phyloP scores from a whole-genome alignment of 2,329 filamentous ascomycete species.

The Fusarium sublunatum region DNA sequence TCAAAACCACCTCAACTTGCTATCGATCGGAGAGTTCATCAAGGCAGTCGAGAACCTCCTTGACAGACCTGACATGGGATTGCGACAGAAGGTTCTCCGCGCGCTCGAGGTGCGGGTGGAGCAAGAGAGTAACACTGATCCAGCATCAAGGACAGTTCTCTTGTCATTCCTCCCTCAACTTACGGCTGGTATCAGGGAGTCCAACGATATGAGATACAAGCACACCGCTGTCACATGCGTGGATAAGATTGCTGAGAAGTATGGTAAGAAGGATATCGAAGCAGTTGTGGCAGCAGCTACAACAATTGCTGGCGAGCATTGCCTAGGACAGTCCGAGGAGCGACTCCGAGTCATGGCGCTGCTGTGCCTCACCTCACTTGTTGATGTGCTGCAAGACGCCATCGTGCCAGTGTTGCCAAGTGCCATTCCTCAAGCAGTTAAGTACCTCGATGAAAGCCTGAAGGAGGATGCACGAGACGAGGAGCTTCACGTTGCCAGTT shows the following conservation, averaged over 20 bases:
- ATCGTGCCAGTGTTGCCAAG: slow-evolving; percentile 85
- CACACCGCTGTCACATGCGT: slow-evolving; percentile 89
- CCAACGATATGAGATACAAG: slow-evolving; percentile 79
- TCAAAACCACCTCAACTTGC: slow-evolving; percentile 81
- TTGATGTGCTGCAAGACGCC: slow-evolving; percentile 87
- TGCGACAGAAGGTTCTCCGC: slow-evolving; percentile 82
- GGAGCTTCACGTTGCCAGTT: slow-evolving; percentile 83
- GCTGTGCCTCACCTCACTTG: slow-evolving; percentile 86
- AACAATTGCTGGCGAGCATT: slow-evolving; percentile 79
- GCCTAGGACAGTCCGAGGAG: slow-evolving; percentile 78
- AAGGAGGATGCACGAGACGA: slow-evolving; percentile 64
- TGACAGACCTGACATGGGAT: slow-evolving; percentile 76
- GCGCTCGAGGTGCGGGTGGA: slow-evolving; percentile 85
- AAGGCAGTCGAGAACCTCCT: slow-evolving; percentile 87
- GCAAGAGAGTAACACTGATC: slow-evolving; percentile 76
- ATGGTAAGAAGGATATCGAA: slow-evolving; percentile 89
- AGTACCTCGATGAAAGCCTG: slow-evolving; percentile 74
- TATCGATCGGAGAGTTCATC: slow-evolving; percentile 90
- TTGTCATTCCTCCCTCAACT: slow-evolving; percentile 84
- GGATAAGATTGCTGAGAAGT: slow-evolving; percentile 93
- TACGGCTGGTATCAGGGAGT: slow-evolving; percentile 78
- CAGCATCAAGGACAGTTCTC: slow-evolving; percentile 74
- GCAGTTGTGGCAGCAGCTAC: slow-evolving; percentile 80
- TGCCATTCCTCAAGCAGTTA: slow-evolving; percentile 77
- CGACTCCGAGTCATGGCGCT: slow-evolving; percentile 85